Conservation (phyloP, 2,329 filamentous ascomycete genomes). For the Periconia sp. region DNA sequence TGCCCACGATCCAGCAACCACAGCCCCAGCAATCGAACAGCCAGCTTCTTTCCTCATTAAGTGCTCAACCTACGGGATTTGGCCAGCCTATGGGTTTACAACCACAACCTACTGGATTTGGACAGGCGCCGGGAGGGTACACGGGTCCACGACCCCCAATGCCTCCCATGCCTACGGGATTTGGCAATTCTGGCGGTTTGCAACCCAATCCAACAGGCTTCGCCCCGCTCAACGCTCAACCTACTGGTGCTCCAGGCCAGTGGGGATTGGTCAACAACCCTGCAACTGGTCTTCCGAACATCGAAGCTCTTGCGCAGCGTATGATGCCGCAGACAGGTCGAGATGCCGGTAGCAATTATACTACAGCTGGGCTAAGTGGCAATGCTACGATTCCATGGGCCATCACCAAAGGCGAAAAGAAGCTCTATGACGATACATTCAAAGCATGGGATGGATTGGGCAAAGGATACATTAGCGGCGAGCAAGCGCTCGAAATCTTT, state of each 20-base stretch:
- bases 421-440: slow-evolving; percentile 92
- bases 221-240: slow-evolving; percentile 79
- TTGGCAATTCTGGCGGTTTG: slow-evolving; percentile 45
- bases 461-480: slow-evolving; percentile 89
- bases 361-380: slow-evolving; percentile 82
- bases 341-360: slow-evolving; percentile 71
- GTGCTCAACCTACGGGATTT: slow-evolving; percentile 56
- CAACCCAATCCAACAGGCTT: slow-evolving; percentile 65
- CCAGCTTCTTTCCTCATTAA: slow-evolving; percentile 60
- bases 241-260: slow-evolving; percentile 88
- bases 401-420: slow-evolving; percentile 98
- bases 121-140: slow-evolving; percentile 78
- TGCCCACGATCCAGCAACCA: slow-evolving; percentile 55
- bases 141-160: slow-evolving; percentile 77
- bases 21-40: slow-evolving; percentile 70
- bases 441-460: slow-evolving; percentile 93
- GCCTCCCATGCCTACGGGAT: slow-evolving; percentile 71
- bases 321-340: slow-evolving; percentile 98
- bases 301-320: slow-evolving; percentile 85
- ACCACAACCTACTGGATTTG: slow-evolving; percentile 54
- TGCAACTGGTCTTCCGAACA: slow-evolving; percentile 84
- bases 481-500: slow-evolving; percentile 94
- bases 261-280: slow-evolving; percentile 99
- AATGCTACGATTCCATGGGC: slow-evolving; percentile 98
- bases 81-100: slow-evolving; percentile 70